Evolutionary conservation across 345 rosid genomes (phyloP).

Genomic region (Sisymbrium irio): DNA sequence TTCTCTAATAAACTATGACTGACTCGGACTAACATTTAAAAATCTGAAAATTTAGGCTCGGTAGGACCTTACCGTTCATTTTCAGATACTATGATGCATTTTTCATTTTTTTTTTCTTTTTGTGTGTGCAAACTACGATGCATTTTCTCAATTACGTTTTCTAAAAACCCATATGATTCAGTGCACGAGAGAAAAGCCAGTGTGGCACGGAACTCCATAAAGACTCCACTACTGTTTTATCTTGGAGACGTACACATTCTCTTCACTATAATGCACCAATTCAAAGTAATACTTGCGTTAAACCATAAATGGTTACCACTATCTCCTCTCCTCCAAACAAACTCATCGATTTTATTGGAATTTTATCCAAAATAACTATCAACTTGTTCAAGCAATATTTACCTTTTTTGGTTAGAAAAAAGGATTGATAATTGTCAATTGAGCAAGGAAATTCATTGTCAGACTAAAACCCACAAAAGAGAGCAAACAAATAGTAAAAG

Average conservation of each 20-base stretch:
- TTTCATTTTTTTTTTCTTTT: too few relatives aligned
- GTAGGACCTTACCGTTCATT: too few relatives aligned
- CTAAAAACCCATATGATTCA: too few relatives aligned
- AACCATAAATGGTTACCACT: not conserved
- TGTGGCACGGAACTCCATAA: conserved; percentile 48
- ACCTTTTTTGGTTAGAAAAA: not conserved
- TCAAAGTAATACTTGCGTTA: not conserved
- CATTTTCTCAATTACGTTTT: too few relatives aligned
- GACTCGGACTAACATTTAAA: too few relatives aligned
- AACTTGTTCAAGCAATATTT: conserved; percentile 4
- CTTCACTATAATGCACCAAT: not conserved
- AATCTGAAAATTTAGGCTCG: too few relatives aligned
- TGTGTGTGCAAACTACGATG: too few relatives aligned
- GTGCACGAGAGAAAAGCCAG: not conserved
- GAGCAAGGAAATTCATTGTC: not conserved
- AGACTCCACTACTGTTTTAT: conserved; percentile 31
- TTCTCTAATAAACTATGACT: too few relatives aligned
- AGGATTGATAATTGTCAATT: not conserved
- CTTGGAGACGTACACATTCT: conserved; percentile 18
- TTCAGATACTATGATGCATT: too few relatives aligned
- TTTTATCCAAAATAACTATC: not conserved
- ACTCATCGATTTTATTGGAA: not conserved
- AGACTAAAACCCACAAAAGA: conserved; percentile 7
- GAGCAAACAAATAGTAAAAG: conserved; percentile 21
- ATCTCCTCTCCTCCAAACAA: not conserved